Conservation (phyloP, 129 eudicot species). For the Heracleum sosnowskyi region DNA sequence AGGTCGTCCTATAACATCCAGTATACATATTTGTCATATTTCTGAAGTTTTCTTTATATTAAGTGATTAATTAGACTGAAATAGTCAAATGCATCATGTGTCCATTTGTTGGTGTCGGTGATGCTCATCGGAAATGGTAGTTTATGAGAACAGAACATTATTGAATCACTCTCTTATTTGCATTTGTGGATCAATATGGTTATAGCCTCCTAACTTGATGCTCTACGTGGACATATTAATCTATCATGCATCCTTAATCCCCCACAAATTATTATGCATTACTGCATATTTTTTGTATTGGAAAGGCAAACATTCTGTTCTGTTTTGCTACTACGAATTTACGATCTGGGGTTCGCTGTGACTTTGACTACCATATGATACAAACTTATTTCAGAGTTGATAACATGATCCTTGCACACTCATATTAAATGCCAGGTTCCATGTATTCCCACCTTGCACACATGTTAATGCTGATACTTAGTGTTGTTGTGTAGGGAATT, state of each 20-base stretch:
- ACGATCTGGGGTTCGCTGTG: not conserved
- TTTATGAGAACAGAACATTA: not conserved
- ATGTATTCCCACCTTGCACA: not conserved
- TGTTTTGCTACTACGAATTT: not conserved
- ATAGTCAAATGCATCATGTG: not conserved
- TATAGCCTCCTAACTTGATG: not conserved
- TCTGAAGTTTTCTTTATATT: not conserved
- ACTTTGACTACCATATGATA: not conserved
- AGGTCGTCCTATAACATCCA: not conserved
- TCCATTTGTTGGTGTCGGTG: not conserved
- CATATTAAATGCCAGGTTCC: not conserved
- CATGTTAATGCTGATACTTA: not conserved
- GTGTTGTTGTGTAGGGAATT: conserved; percentile 50
- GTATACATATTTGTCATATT: not conserved
- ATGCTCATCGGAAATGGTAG: not conserved
- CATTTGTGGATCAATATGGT: not conserved
- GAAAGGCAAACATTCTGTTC: not conserved
- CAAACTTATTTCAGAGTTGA: not conserved
- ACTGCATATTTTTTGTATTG: not conserved
- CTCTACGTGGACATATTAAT: not conserved
- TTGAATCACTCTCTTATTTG: not conserved
- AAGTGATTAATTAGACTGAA: not conserved
- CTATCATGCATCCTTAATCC: not conserved
- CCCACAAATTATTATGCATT: not conserved
- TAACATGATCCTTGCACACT: not conserved